Evolutionary conservation across 2,329 filamentous ascomycete species (phyloP).

Genomic region (Nigrograna mackinnonii): DNA sequence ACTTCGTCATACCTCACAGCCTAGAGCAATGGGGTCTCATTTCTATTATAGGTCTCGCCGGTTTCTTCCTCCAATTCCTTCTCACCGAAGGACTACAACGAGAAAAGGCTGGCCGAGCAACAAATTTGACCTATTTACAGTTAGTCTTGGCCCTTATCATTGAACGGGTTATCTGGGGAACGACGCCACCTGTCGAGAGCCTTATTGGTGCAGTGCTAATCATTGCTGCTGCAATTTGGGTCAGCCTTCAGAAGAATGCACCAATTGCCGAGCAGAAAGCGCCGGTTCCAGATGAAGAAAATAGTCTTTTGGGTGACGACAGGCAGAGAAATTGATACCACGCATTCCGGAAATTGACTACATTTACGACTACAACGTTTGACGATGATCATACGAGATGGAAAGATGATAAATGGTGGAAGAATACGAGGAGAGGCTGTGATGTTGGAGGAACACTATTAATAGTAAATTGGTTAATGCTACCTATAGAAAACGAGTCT

Average conservation of each 20-base stretch:
- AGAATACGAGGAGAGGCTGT: too few relatives aligned
- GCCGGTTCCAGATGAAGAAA: conserved; percentile 9
- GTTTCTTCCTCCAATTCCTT: conserved; percentile 79
- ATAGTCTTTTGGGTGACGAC: conserved; percentile 1
- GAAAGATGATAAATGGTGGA: too few relatives aligned
- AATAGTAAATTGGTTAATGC: too few relatives aligned
- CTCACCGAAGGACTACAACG: conserved; percentile 74
- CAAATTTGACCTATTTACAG: conserved; percentile 67
- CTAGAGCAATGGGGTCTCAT: conserved; percentile 66
- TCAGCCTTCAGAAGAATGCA: conserved; percentile 10
- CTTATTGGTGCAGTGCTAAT: conserved; percentile 11
- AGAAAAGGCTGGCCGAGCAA: conserved; percentile 63
- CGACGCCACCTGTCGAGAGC: conserved; percentile 14
- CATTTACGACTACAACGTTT: too few relatives aligned
- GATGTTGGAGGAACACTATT: too few relatives aligned
- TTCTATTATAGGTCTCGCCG: conserved; percentile 66
- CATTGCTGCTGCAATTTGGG: conserved; percentile 13
- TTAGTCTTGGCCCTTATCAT: conserved; percentile 67
- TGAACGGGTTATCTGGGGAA: conserved; percentile 59
- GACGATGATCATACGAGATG: too few relatives aligned
- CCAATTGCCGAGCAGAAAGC: conserved; percentile 3
- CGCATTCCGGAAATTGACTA: too few relatives aligned
- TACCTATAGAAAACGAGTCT: too few relatives aligned
- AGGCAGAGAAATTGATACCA: neutral
- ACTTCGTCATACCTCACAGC: conserved; percentile 56